Percentiles rank a stretch among this genome's conserved stretches.
phyloP scores from a whole-genome alignment of 768 basidiomycete species.

The Boletus huronensis region DNA sequence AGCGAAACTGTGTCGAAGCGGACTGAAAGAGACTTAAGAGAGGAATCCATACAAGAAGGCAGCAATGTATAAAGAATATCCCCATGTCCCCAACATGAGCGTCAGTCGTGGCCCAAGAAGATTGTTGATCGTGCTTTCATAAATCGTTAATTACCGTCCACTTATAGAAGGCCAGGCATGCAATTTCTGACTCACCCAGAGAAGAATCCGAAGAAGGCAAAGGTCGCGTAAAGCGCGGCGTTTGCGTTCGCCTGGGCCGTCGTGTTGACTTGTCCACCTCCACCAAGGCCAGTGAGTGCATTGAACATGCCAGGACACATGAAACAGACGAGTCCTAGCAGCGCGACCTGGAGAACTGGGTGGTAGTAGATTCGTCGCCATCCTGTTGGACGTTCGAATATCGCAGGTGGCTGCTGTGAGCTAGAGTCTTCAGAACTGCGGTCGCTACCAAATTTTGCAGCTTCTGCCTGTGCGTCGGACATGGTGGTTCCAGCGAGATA shows the following conservation, averaged over 20 bases:
- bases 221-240: conserved; percentile 60
- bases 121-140: conserved; percentile 68
- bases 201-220: conserved; percentile 62
- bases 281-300: conserved; percentile 75
- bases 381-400: conserved; percentile 48
- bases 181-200: conserved; percentile 49
- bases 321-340: conserved; percentile 65
- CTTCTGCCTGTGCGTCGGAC: conserved; percentile 17
- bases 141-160: not conserved
- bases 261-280: conserved; percentile 68
- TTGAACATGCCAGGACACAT: conserved; percentile 73
- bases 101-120: conserved; percentile 51
- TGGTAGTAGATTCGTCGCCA: conserved; percentile 55
- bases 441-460: conserved; percentile 17
- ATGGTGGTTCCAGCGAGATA: conserved; percentile 8
- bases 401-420: conserved; percentile 16
- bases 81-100: conserved; percentile 47
- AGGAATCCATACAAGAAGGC: conserved; percentile 38
- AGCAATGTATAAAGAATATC: conserved; percentile 50
- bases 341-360: conserved; percentile 37
- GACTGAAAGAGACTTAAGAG: not conserved
- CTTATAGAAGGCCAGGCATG: not conserved
- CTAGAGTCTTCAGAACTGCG: conserved; percentile 20
- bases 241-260: conserved; percentile 67
- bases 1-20: not conserved